Evolutionary conservation across 176 grass and related monocot species (phyloP).

Genomic region (Hordeum vulgare): DNA sequence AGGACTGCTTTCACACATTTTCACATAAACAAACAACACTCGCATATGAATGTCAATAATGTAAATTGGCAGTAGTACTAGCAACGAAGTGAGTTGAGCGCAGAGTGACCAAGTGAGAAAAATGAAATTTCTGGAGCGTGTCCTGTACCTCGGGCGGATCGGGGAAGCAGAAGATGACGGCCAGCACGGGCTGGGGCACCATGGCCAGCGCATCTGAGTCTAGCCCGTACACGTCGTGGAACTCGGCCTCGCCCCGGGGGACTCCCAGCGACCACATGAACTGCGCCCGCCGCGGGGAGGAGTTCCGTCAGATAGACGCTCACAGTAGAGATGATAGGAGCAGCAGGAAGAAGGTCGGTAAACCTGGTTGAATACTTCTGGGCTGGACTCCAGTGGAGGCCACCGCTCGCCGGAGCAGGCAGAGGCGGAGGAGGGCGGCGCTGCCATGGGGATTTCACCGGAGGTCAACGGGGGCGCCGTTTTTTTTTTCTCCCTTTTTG

Average conservation of each 20-base stretch:
- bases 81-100: not conserved
- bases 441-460: conserved; percentile 14
- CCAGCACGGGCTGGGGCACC: conserved; percentile 77
- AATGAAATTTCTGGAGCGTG: not conserved
- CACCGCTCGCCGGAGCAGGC: conserved; percentile 41
- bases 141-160: conserved; percentile 33
- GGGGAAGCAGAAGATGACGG: conserved; percentile 78
- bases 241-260: conserved; percentile 49
- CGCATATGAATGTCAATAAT: not conserved
- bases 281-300: conserved; percentile 18
- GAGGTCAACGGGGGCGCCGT: too few species aligned
- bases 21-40: not conserved
- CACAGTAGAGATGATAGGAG: not conserved
- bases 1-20: not conserved
- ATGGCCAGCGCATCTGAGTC: conserved; percentile 50
- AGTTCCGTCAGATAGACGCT: not conserved
- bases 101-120: not conserved
- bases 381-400: conserved; percentile 81
- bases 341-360: not conserved
- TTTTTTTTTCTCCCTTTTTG: too few species aligned
- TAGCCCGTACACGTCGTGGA: conserved; percentile 81
- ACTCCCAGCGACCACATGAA: conserved; percentile 83
- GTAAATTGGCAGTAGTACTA: not conserved
- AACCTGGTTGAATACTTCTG: conserved; percentile 86
- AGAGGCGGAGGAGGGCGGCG: conserved; percentile 1